Conservation (phyloP, 2,329 filamentous ascomycete genomes). For the Cytospora schulzeri region DNA sequence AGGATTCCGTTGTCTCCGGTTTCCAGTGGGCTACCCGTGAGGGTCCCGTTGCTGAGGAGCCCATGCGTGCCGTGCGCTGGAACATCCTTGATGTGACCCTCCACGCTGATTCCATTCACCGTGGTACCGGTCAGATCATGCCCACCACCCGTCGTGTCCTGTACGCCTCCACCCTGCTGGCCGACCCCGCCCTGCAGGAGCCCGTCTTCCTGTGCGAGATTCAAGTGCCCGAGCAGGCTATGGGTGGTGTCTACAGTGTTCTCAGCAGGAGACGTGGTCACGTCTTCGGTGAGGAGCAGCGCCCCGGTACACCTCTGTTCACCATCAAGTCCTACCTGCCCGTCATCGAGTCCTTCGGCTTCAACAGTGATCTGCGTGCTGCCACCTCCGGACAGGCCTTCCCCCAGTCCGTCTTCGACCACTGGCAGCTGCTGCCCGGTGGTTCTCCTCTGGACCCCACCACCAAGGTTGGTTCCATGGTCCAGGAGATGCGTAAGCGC, state of each 20-base stretch:
- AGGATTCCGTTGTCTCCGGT: conserved; percentile 98
- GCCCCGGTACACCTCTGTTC: conserved; percentile 97
- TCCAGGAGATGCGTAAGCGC: conserved; percentile 92
- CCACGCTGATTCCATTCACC: conserved; percentile 98
- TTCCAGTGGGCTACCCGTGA: conserved; percentile 99
- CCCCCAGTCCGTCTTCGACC: conserved; percentile 98
- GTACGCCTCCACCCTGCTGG: conserved; percentile 89
- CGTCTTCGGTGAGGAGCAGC: conserved; percentile 98
- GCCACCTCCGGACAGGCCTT: conserved; percentile 97
- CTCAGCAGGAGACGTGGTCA: conserved; percentile 97
- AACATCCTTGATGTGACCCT: conserved; percentile 99
- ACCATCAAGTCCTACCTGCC: conserved; percentile 67
- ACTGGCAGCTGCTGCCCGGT: conserved; percentile 96
- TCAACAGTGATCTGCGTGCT: conserved; percentile 94
- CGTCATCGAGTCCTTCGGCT: conserved; percentile 62
- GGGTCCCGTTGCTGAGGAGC: conserved; percentile 97
- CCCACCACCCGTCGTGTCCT: conserved; percentile 96
- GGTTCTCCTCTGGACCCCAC: conserved; percentile 85
- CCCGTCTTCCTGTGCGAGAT: conserved; percentile 99
- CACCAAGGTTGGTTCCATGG: conserved; percentile 80
- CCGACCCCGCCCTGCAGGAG: conserved; percentile 89
- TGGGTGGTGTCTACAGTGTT: conserved; percentile 99
- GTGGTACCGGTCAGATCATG: conserved; percentile 99
- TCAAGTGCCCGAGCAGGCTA: conserved; percentile 95
- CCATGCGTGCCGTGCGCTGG: conserved; percentile 95